A percentile compares a stretch with the other conserved stretches of the same genome.
phyloP scores from a whole-genome alignment of 2,329 filamentous ascomycete species.

The Fusarium torulosum region DNA sequence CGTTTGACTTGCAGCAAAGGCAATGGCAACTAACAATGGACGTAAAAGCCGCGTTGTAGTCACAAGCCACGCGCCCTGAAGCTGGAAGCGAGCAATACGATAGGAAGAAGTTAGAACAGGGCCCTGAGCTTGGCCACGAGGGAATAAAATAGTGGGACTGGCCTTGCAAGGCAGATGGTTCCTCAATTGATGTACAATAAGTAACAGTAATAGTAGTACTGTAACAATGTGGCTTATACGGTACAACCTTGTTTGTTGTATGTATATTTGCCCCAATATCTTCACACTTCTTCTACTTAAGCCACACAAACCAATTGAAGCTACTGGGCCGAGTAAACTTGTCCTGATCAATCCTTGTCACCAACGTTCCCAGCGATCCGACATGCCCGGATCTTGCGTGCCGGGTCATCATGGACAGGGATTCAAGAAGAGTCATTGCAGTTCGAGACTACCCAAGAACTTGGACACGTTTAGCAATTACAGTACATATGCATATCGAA shows the following conservation, averaged over 20 bases:
- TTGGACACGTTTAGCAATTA: slow-evolving; percentile 2
- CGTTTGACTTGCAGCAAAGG: slow-evolving; percentile 5
- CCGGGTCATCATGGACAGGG: slow-evolving; percentile 32
- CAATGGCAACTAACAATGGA: neutral
- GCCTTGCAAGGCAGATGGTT: slow-evolving; percentile 15
- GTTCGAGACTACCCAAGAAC: slow-evolving; percentile 6
- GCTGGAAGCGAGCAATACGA: slow-evolving; percentile 49
- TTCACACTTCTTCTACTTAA: neutral
- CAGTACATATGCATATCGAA: too few species aligned
- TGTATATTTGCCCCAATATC: neutral
- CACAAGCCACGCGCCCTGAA: slow-evolving; percentile 36
- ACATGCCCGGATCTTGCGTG: slow-evolving; percentile 37
- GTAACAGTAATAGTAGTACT: neutral
- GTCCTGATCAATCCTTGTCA: slow-evolving; percentile 20
- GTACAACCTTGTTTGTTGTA: neutral
- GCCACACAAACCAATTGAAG: slow-evolving; percentile 2
- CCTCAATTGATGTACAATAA: neutral
- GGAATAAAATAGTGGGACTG: slow-evolving; percentile 25
- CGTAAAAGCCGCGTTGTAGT: slow-evolving; percentile 23
- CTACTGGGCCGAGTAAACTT: neutral
- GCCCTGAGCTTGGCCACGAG: slow-evolving; percentile 16
- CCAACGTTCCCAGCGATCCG: slow-evolving; percentile 13
- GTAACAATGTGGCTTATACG: neutral
- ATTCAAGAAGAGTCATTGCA: slow-evolving; percentile 25
- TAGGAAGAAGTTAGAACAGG: slow-evolving; percentile 17